Conservation (phyloP, 2,329 filamentous ascomycete species). For the Cordyceps javanica region DNA sequence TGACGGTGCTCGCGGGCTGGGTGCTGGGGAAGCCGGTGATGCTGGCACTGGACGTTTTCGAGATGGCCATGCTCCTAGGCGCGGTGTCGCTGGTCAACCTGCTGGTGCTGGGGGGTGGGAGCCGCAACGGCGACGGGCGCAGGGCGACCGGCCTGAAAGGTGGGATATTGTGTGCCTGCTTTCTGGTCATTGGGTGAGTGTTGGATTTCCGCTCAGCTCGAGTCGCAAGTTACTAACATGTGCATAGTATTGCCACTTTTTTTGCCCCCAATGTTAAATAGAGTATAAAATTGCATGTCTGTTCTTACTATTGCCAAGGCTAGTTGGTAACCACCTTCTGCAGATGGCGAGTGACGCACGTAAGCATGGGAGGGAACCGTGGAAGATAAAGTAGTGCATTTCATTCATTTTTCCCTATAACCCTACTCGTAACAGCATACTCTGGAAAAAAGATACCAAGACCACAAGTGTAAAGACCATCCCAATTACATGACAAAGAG, state of each 20-base stretch:
- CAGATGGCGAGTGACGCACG: neutral
- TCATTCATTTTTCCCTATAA: slow-evolving; percentile 6
- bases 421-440: neutral
- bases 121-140: slow-evolving; percentile 49
- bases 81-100: slow-evolving; percentile 68
- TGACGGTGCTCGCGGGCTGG: slow-evolving; percentile 57
- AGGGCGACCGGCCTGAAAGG: slow-evolving; percentile 44
- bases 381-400: neutral
- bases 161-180: slow-evolving; percentile 47
- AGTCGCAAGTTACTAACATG: neutral
- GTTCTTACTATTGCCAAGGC: neutral
- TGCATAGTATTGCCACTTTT: neutral
- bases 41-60: slow-evolving; percentile 70
- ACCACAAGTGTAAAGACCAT: neutral
- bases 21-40: slow-evolving; percentile 48
- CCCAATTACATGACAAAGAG: slow-evolving; percentile 57
- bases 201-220: neutral
- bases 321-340: neutral
- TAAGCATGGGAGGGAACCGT: neutral
- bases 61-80: slow-evolving; percentile 67
- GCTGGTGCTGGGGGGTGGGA: slow-evolving; percentile 46
- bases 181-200: slow-evolving; percentile 42
- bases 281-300: neutral
- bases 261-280: neutral
- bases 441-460: neutral